Conservation (phyloP, 805 yeast genomes). For the Lipomyces kockii region DNA sequence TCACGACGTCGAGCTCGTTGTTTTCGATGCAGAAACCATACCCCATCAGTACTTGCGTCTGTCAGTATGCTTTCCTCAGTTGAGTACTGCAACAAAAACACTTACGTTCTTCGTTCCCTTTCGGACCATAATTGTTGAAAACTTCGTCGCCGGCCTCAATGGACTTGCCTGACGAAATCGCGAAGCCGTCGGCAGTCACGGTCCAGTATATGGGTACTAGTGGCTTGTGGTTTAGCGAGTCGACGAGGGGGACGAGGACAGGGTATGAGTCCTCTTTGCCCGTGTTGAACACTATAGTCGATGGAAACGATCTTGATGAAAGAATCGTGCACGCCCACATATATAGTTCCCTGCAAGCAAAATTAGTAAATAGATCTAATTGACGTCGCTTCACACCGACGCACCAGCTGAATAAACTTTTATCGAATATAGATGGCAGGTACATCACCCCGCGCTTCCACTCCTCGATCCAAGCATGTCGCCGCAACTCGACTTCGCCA, state of each 20-base stretch:
- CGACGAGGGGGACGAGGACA: slow-evolving; percentile 78
- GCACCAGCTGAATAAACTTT: slow-evolving; percentile 16
- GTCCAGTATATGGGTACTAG: slow-evolving; percentile 68
- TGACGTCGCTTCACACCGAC: neutral
- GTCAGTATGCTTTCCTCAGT: neutral
- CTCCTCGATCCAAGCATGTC: slow-evolving; percentile 57
- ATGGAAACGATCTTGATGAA: slow-evolving; percentile 81
- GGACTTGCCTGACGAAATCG: slow-evolving; percentile 46
- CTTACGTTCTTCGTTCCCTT: slow-evolving; percentile 73
- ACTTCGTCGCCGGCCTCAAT: slow-evolving; percentile 54
- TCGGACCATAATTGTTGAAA: slow-evolving; percentile 84
- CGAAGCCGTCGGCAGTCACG: slow-evolving; percentile 43
- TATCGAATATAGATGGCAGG: slow-evolving; percentile 32
- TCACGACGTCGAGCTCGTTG: slow-evolving; percentile 61
- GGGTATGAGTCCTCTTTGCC: slow-evolving; percentile 48
- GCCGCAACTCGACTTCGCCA: slow-evolving; percentile 56
- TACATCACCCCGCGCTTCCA: slow-evolving; percentile 51
- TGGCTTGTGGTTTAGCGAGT: slow-evolving; percentile 75
- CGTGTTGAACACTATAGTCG: slow-evolving; percentile 54
- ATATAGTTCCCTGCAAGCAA: slow-evolving; percentile 47
- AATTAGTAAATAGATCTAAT: neutral
- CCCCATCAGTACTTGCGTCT: slow-evolving; percentile 59
- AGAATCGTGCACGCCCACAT: slow-evolving; percentile 76
- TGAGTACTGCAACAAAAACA: neutral
- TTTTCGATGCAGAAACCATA: slow-evolving; percentile 74